Conservation (phyloP, 1,139 yeast species). For the Diutina pseudorugosa region DNA sequence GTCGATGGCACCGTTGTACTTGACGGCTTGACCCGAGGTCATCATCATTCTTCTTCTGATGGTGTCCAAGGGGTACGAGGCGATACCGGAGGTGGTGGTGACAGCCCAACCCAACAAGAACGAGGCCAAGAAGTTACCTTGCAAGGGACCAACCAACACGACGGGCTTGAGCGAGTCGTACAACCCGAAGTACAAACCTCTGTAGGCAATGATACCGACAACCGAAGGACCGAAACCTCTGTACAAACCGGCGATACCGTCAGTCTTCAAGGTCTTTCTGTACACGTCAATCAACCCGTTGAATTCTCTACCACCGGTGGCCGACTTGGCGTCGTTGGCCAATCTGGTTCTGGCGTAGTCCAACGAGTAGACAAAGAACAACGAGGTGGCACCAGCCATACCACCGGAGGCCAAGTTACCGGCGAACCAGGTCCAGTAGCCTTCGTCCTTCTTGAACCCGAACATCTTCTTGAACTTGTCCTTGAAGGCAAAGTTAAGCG, state of each 20-base stretch:
- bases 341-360: constrained; percentile 80
- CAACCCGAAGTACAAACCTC: constrained; percentile 77
- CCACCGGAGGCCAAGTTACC: constrained; percentile 83
- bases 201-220: constrained; percentile 69
- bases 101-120: constrained; percentile 73
- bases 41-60: constrained; percentile 77
- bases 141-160: constrained; percentile 58
- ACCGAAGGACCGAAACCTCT: constrained; percentile 81
- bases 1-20: constrained; percentile 65
- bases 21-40: constrained; percentile 74
- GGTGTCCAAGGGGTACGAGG: constrained; percentile 6
- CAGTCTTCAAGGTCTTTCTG: constrained; percentile 64
- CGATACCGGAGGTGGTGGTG: constrained; percentile 37
- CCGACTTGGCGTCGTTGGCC: constrained; percentile 70
- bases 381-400: constrained; percentile 70
- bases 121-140: constrained; percentile 61
- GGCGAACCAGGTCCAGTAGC: constrained; percentile 61
- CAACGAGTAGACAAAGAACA: constrained; percentile 65
- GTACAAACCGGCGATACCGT: constrained; percentile 73
- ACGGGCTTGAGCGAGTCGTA: constrained; percentile 74
- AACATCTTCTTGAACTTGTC: constrained; percentile 70
- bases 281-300: constrained; percentile 68
- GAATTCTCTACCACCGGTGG: constrained; percentile 63
- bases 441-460: constrained; percentile 59
- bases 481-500: constrained; percentile 76